A percentile compares a stretch with the other conserved stretches of the same genome.
phyloP scores from a whole-genome alignment of 2,329 filamentous ascomycete genomes.

The Claviceps lovelessii region DNA sequence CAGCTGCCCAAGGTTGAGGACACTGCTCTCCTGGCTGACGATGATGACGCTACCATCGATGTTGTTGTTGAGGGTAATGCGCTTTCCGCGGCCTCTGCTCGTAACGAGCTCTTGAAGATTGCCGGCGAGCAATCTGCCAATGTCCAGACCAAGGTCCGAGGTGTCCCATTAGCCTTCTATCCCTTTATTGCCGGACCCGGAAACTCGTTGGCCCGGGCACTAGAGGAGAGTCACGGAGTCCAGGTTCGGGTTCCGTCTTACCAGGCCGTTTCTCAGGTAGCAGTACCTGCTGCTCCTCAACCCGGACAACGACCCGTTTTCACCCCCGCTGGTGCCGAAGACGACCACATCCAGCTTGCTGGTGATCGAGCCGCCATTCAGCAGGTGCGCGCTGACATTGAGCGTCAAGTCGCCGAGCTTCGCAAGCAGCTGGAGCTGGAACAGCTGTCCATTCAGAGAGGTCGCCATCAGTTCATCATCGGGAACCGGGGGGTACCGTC shows the following conservation, averaged over 20 bases:
- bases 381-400: conserved; percentile 65
- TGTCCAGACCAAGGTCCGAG: conserved; percentile 65
- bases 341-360: conserved; percentile 69
- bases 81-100: conserved; percentile 70
- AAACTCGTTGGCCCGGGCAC: conserved; percentile 49
- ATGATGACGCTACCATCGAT: conserved; percentile 73
- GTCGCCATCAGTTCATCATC: conserved; percentile 88
- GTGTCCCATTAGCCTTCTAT: conserved; percentile 83
- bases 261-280: conserved; percentile 57
- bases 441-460: conserved; percentile 68
- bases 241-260: conserved; percentile 74
- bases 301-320: conserved; percentile 57
- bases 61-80: conserved; percentile 85
- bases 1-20: conserved; percentile 76
- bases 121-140: conserved; percentile 74
- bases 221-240: conserved; percentile 67
- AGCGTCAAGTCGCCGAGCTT: conserved; percentile 63
- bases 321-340: conserved; percentile 46
- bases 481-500: conserved; percentile 67
- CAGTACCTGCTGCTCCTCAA: conserved; percentile 47
- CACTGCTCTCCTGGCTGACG: conserved; percentile 40
- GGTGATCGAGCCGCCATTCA: conserved; percentile 77
- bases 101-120: conserved; percentile 72
- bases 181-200: conserved; percentile 81
- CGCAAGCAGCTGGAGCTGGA: conserved; percentile 62